Evolutionary conservation across 2,329 filamentous ascomycete genomes (phyloP), one percentile per base, ranked within the genome.

Genomic region (Talaromyces atroroseus): DNA sequence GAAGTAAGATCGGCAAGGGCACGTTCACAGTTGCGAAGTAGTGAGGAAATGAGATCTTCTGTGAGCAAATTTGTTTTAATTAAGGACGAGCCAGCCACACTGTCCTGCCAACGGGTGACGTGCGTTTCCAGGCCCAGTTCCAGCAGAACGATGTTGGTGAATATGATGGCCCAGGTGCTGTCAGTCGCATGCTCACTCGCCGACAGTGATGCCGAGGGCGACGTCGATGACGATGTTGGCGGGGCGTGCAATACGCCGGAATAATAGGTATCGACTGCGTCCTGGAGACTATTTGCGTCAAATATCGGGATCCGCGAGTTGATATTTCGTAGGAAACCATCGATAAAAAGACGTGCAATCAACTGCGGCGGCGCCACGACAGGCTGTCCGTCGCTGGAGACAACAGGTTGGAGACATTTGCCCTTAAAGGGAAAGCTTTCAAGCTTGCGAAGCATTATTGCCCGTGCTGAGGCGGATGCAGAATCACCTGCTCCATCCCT

Each of bases 1-100:
- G 44, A 29, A 47, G 45, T 36, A 11, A 54, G 26, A n/a, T 54
- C 45, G 29, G 44, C 44, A 26, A 54, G 23, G 21, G 52, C 52
- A 20, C 52, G 44, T 2, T 54, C 52, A 12, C 42, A 54, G 14
- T 54, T 54, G 21, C 44, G 44, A 11, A 42, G 32, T 14, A 54
- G 45, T 5, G 52, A 47, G 14, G 52, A 32, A 21, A 54, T 54
- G 16, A 54, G 44, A 24, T 54, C 52, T 48, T 54, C 52, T 1
- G 21, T 29, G 14, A 26, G 14, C 18, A 42, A 20, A 20, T 18
- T 42, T 8, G 38, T 18, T 5, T 42, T 42, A 10, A 42, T 42
- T 8, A 42, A 42, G 38, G 38, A 42, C 6, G 38, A 10, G 38
- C 38, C 38, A 8, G 16, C 18, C 16, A 42, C 38, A 42, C 38